These are phyloP conservation scores for Saccharomycopsis guyanensis DNA, from an alignment of 805 yeast genomes.

Conservation along the genomic window DNA sequence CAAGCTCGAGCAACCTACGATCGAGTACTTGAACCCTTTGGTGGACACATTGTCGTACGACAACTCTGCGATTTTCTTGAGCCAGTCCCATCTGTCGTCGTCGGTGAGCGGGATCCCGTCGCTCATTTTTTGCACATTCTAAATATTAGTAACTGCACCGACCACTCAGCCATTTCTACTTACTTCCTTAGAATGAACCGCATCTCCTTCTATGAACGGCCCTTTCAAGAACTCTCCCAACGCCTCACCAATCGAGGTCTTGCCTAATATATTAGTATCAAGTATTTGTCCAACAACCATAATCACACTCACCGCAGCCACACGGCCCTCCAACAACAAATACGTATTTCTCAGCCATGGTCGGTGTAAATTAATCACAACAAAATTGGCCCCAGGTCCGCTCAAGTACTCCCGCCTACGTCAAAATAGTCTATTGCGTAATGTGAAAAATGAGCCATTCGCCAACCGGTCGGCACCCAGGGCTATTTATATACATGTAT, in stretches of 20 bases:
- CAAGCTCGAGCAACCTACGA: conserved; percentile 82
- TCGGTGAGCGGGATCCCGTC: conserved; percentile 75
- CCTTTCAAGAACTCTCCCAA: conserved; percentile 40
- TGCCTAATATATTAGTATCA: no score
- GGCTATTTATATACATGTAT: no score
- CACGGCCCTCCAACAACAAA: conserved; percentile 87
- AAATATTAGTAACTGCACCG: background rate
- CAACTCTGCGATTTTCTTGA: conserved; percentile 39
- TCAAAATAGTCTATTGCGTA: no score
- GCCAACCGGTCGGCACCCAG: no score
- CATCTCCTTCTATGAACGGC: conserved; percentile 80
- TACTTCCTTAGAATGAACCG: conserved; percentile 53
- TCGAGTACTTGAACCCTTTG: conserved; percentile 24
- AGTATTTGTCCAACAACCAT: no score
- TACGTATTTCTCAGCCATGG: no score
- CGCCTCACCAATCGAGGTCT: conserved; percentile 63
- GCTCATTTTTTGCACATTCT: conserved; percentile 77
- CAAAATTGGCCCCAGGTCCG: no score
- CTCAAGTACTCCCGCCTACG: no score
- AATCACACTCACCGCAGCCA: conserved; percentile 63
- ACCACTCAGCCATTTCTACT: conserved; percentile 13
- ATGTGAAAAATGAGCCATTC: background rate
- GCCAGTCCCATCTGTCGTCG: conserved; percentile 92
- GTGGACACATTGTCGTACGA: conserved; percentile 28
- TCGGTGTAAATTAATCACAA: no score